These are phyloP conservation scores for Dactylellina cionopaga DNA, from an alignment of 2,329 filamentous ascomycete genomes.

Conservation along the genomic window DNA sequence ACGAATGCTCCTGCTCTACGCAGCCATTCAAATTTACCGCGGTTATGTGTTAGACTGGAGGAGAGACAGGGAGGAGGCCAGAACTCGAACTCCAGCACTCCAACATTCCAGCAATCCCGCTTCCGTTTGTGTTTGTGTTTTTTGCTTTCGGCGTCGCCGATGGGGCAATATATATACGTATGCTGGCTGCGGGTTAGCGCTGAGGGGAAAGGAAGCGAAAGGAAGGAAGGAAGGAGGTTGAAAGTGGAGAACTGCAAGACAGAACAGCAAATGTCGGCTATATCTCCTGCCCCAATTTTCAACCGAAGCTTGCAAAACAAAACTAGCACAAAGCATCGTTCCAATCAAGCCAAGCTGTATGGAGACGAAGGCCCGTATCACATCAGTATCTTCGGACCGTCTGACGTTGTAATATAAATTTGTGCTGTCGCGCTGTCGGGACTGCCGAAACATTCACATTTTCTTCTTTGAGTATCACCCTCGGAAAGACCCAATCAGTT, in stretches of 20 bases:
- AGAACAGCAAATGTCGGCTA: constrained; percentile 17
- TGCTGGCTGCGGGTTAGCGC: not conserved
- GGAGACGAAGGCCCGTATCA: not conserved
- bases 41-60: constrained; percentile 4
- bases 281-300: constrained; percentile 21
- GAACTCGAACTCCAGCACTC: constrained; percentile 11
- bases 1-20: not conserved
- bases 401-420: no score
- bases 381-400: no score
- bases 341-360: no score
- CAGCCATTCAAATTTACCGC: constrained; percentile 31
- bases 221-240: not conserved
- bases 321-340: no score
- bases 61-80: constrained; percentile 3
- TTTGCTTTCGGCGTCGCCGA: constrained; percentile 50
- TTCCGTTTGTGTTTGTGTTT: constrained; percentile 3
- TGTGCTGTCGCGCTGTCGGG: constrained; percentile 38
- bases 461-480: not conserved
- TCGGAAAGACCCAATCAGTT: constrained; percentile 14
- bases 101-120: constrained; percentile 26
- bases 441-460: constrained; percentile 33
- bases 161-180: constrained; percentile 1
- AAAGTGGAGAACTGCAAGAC: constrained; percentile 16
- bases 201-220: constrained; percentile 6
- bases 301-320: constrained; percentile 22